A percentile compares a stretch with the other conserved stretches of the same genome.
These are phyloP conservation scores for Coprinopsis cinerea DNA, from an alignment of 768 basidiomycete genomes.

Conservation along the genomic window DNA sequence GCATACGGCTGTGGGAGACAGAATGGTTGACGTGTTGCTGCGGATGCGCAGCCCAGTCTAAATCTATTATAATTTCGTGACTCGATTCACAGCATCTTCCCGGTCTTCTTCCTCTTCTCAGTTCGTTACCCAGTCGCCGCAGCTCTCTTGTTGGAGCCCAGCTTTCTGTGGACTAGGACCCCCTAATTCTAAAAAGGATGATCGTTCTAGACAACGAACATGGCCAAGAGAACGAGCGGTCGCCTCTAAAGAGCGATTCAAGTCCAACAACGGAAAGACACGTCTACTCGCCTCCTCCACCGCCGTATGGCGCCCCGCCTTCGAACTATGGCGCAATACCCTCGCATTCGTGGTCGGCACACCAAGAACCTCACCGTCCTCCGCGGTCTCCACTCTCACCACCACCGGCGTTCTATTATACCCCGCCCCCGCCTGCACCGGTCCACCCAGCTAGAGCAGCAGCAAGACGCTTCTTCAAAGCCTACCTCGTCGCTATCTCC, in stretches of 20 bases:
- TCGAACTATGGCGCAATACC: not conserved
- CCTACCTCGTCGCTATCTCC: conserved; percentile 16
- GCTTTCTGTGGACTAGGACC: not conserved
- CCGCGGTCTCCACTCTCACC: not conserved
- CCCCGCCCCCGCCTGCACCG: not conserved
- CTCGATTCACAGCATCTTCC: too few species aligned
- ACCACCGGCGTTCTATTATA: not conserved
- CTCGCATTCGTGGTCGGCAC: not conserved
- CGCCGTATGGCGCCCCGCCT: not conserved
- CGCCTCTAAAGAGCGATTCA: conserved; percentile 17
- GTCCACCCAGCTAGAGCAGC: not conserved
- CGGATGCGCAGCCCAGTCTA: too few species aligned
- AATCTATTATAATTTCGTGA: too few species aligned
- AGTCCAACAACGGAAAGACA: not conserved
- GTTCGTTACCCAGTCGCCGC: not conserved
- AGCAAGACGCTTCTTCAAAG: conserved; percentile 15
- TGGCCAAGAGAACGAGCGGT: conserved; percentile 15
- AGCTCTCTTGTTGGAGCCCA: too few species aligned
- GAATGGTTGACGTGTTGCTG: too few species aligned
- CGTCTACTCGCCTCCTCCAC: not conserved
- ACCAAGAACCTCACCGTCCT: not conserved
- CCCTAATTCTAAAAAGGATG: conserved; percentile 5
- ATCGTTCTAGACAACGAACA: conserved; percentile 12
- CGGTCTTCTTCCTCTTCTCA: not conserved
- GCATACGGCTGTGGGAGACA: too few species aligned